Conservation (phyloP, 768 basidiomycete species). For the Tulasnella sp. region DNA sequence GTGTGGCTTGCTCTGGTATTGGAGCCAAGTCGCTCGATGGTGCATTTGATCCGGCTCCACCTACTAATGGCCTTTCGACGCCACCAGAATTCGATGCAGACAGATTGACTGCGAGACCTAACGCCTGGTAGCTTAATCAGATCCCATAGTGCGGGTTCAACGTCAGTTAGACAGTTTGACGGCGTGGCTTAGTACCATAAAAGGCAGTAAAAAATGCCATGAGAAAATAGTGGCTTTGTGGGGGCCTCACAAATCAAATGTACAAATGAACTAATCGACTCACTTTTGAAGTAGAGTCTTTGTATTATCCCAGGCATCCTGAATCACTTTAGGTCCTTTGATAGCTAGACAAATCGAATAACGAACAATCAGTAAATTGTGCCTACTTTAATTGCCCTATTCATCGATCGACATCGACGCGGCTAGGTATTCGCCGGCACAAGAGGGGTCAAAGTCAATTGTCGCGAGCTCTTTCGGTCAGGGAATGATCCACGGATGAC, state of each 20-base stretch:
- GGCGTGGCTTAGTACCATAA: too few relatives aligned
- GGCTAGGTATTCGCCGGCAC: neutral
- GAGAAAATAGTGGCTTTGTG: neutral
- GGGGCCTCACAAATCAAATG: neutral
- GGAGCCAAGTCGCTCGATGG: too few relatives aligned
- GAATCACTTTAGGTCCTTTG: conserved; percentile 65
- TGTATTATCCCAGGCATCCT: conserved; percentile 73
- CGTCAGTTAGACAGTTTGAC: too few relatives aligned
- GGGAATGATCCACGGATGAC: neutral
- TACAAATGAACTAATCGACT: conserved; percentile 27
- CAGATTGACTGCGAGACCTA: conserved; percentile 59
- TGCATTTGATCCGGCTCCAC: too few relatives aligned
- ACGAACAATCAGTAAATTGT: neutral
- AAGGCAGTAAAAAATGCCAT: too few relatives aligned
- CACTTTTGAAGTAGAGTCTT: conserved; percentile 92
- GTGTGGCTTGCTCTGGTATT: too few relatives aligned
- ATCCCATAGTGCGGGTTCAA: too few relatives aligned
- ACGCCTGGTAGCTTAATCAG: conserved; percentile 50
- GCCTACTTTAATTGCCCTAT: neutral
- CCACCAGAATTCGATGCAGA: too few relatives aligned
- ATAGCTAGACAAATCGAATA: conserved; percentile 38
- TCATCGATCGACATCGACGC: neutral
- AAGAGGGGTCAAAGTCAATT: conserved; percentile 4
- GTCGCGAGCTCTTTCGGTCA: neutral
- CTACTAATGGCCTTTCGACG: too few relatives aligned